These are phyloP conservation scores for Metarhizium album DNA, from an alignment of 2,329 filamentous ascomycete species.

Conservation along the genomic window DNA sequence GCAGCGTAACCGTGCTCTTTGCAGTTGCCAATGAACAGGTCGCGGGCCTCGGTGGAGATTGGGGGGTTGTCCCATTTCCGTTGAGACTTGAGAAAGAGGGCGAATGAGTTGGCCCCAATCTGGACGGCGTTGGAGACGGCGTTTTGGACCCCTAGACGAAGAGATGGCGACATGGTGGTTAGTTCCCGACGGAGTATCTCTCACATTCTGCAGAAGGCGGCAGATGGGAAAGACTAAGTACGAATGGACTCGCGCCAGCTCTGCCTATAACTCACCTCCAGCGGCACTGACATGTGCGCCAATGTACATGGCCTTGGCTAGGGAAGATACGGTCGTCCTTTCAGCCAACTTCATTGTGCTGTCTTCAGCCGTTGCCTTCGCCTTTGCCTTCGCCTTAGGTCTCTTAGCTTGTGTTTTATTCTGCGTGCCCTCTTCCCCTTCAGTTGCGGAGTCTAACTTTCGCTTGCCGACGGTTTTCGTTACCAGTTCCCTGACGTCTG, in stretches of 20 bases:
- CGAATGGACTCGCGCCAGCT: neutral
- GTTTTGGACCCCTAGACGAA: slow-evolving; percentile 68
- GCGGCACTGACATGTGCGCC: slow-evolving; percentile 88
- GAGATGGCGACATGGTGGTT: neutral
- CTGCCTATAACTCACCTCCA: slow-evolving; percentile 48
- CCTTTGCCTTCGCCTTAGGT: slow-evolving; percentile 28
- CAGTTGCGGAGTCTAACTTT: slow-evolving; percentile 16
- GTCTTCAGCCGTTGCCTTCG: slow-evolving; percentile 24
- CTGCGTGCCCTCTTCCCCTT: slow-evolving; percentile 10
- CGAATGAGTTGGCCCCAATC: slow-evolving; percentile 87
- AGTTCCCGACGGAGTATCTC: slow-evolving; percentile 2
- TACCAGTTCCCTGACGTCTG: slow-evolving; percentile 1
- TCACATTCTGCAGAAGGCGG: neutral
- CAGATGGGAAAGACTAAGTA: neutral
- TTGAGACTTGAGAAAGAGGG: slow-evolving; percentile 91
- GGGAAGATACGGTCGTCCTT: slow-evolving; percentile 51
- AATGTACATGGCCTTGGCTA: slow-evolving; percentile 66
- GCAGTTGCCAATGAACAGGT: slow-evolving; percentile 60
- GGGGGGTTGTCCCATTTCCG: slow-evolving; percentile 86
- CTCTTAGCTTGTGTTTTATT: slow-evolving; percentile 29
- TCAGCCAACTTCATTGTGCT: slow-evolving; percentile 52
- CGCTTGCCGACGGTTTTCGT: slow-evolving; percentile 9
- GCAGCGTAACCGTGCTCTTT: slow-evolving; percentile 61
- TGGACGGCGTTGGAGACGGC: slow-evolving; percentile 65
- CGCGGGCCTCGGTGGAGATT: slow-evolving; percentile 54